Evolutionary conservation across 179 eudicot species (phyloP), one percentile per base, ranked within the genome.

Genomic region (Amaranthus tricolor): DNA sequence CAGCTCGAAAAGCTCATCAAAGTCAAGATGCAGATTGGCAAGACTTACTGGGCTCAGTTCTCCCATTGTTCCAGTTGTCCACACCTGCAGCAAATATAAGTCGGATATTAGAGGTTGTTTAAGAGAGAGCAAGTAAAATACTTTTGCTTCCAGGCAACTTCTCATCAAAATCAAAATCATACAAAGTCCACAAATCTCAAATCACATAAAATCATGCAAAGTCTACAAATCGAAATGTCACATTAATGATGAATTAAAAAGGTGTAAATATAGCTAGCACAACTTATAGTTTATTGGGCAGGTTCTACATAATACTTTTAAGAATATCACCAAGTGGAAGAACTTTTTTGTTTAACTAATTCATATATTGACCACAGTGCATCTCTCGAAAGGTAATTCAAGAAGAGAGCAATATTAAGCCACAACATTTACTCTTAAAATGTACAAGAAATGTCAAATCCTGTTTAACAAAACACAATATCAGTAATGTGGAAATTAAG

Each of bases 41-140:
- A 47, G 69, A 80, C 88, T 73, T 89, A 95, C 99, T 49, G 99
- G 99, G 82, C 89, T 93, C 68, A 95, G 95, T 81, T 95, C 97
- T 82, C 99, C 99, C 96, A 95, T 89, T 51, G 99, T 95, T 81
- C 99, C 97, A 8, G 97, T 88, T 58, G 99, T 95, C 97, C 97
- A 95, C 9, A 88, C 96, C 99, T 95, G 91, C 83, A 83, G 50
- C 19, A 51, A 76, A 73, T 67, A 68, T 16, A 12, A 50, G 48
- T 61, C 57, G 14, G 50, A 68, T 5, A 12, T 44, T 9, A n/a
- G 47, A 53, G 56, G n/a, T 51, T 45, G 12, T 6, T 43, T 51
- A 20, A 0, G 7, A 6, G n/a, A 53, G 7, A 16, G 6, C 20
- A n/a, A 40, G 15, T 16, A 43, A 62, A 78, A 92, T 94, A 52